phyloP scores from a whole-genome alignment of 2,329 filamentous ascomycete genomes.

The Endoconidiophora polonica region DNA sequence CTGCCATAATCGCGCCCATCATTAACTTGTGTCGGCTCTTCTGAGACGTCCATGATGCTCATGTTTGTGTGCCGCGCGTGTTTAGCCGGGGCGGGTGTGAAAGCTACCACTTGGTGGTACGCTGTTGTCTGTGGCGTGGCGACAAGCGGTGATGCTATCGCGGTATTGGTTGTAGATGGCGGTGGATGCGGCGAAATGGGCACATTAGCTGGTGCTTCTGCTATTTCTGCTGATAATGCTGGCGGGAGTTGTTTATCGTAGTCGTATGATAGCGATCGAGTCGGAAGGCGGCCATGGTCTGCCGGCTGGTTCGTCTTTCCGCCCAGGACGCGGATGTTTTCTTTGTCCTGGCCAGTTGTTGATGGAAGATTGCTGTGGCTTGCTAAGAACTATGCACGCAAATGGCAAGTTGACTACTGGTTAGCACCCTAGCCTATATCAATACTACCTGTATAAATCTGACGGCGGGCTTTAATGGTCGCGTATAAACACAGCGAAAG shows the following conservation, averaged over 20 bases:
- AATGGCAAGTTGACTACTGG: no score
- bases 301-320: no score
- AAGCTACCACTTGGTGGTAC: neutral
- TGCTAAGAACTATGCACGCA: no score
- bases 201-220: neutral
- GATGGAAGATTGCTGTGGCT: no score
- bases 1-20: conserved; percentile 38
- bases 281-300: no score
- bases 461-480: no score
- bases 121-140: neutral
- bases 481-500: no score
- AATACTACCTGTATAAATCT: no score
- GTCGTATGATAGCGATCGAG: no score
- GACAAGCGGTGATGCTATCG: neutral
- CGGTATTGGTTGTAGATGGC: neutral
- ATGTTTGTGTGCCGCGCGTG: conserved; percentile 1
- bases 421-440: no score
- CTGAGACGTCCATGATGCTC: conserved; percentile 9
- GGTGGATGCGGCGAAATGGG: neutral
- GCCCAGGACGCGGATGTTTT: no score
- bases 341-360: no score
- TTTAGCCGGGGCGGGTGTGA: neutral
- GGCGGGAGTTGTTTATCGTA: neutral
- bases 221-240: neutral
- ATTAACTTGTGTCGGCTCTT: conserved; percentile 37